Conservation (phyloP, 257 asterid genomes). For the Capsicum pubescens region DNA sequence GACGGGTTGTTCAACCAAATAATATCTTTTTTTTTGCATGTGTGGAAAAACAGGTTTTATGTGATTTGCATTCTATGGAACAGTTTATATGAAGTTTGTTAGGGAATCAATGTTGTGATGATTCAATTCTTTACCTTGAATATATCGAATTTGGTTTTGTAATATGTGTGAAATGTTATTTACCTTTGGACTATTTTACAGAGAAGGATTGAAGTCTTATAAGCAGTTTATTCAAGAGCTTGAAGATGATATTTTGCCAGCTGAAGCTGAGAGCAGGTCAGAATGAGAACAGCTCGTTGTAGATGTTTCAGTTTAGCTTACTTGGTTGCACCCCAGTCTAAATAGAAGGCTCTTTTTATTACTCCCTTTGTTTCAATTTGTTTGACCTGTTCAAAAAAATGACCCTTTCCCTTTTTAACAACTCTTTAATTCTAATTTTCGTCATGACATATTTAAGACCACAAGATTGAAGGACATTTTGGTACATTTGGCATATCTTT, state of each 20-base stretch:
- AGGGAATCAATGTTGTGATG: not conserved
- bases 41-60: not conserved
- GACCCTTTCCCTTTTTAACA: too few species aligned
- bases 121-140: not conserved
- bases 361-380: too few species aligned
- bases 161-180: not conserved
- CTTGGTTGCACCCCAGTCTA: not conserved
- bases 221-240: slow-evolving; percentile 99
- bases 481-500: too few species aligned
- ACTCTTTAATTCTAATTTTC: too few species aligned
- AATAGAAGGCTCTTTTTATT: not conserved
- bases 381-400: too few species aligned
- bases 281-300: slow-evolving; percentile 33
- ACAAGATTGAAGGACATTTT: too few species aligned
- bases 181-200: slow-evolving; percentile 35
- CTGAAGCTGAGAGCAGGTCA: slow-evolving; percentile 97
- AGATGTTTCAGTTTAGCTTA: slow-evolving; percentile 33
- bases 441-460: too few species aligned
- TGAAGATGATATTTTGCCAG: slow-evolving; percentile 92
- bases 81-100: not conserved
- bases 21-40: not conserved
- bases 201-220: slow-evolving; percentile 99
- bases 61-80: not conserved
- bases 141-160: not conserved
- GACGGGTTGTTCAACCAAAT: not conserved